Base-by-base conservation (phyloP, 768 basidiomycete species). In the Amanita phalloides region DNA sequence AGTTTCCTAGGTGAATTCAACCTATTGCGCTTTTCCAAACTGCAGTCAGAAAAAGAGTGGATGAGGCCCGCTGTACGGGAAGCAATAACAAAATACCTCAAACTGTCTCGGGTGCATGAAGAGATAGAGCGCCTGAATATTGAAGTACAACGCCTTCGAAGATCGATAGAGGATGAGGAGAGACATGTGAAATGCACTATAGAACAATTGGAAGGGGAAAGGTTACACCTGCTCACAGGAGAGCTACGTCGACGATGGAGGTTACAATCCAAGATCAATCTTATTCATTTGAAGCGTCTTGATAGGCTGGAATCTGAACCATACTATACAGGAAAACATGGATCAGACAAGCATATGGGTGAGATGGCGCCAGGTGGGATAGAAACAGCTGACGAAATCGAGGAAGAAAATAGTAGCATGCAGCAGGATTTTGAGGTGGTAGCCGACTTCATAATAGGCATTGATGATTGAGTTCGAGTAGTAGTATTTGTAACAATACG, bases 61-160 rank as follows among this genome's bases (percentile, higher is more conserved):
- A 1, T 32, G 49, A 20, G 7, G 42, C 55, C 0, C 55, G 60
- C 48, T 58, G 59, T 25, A 17, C 28, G 9, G 54, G 56, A 46
- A 58, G 58, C 55, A 59, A 60, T 42, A 51, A 55, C 4, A 21
- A 39, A 0, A 54, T 57, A 3, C 60, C 65, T 1, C 10, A 33
- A 9, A n/a, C n/a, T n/a, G n/a, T n/a, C n/a, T n/a, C n/a, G n/a
- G n/a, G n/a, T n/a, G n/a, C n/a, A n/a, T n/a, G 65, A 66, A 48
- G 65, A 64, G 37, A 57, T 65, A 8, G 20, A 37, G 0, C 51
- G 56, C 1, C 52, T 61, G 9, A 58, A 64, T 38, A 46, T 64
- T 11, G 62, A 66, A 49, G 56, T 66, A 10, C 50, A 23, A 0
- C 47, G 56, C 1, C 21, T 65, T 0, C 30, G 49, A 1, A 62